Evolutionary conservation across 495 filamentous ascomycete genomes (phyloP), one percentile per base, ranked within the genome.

Genomic region (Beverwykella pulmonaria): DNA sequence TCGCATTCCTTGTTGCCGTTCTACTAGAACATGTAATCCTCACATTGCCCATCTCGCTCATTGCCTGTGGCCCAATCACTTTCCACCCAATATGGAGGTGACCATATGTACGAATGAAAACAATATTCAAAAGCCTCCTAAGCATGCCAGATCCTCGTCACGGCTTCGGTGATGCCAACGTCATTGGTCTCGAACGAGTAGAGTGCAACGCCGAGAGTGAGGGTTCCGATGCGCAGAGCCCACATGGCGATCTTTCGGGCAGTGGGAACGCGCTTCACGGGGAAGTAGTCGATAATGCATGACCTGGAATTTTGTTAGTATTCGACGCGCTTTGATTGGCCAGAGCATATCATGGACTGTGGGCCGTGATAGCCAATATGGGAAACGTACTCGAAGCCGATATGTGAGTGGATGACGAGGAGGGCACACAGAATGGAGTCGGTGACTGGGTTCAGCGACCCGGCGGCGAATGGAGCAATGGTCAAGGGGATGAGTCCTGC

Each of bases 181-280:
- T 98, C 94, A 75, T 96, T 97, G n/a, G 94, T 98, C 87, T 98
- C 93, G 75, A 98, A 97, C 81, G 97, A 92, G 79, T 98, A 98
- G 61, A 97, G 83, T 53, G 93, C 93, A 69, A 96, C 81, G 26
- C 88, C 91, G 41, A 94, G 93, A 54, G 90, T 79, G 55, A 91
- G 79, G 36, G 95, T 96, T 68, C 85, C 87, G 57, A 81, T 83
- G 72, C 90, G 91, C 53, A 97, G 86, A 30, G 82, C 81, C 92
- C 92, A 98, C 75, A 82, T 83, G 75, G 89, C 82, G 39, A 80
- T 26, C 61, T 83, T 83, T 70, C 85, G 81, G 49, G 83, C 79
- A 71, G 85, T 87, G 32, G 92, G 92, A 60, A 90, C 81, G 63
- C 86, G 81, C 73, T 84, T 82, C 50, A 71, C 75, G 64, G 94